These are phyloP conservation scores for Theileria orientalis DNA, from an alignment of 169 alveolate species.

Conservation along the genomic window DNA sequence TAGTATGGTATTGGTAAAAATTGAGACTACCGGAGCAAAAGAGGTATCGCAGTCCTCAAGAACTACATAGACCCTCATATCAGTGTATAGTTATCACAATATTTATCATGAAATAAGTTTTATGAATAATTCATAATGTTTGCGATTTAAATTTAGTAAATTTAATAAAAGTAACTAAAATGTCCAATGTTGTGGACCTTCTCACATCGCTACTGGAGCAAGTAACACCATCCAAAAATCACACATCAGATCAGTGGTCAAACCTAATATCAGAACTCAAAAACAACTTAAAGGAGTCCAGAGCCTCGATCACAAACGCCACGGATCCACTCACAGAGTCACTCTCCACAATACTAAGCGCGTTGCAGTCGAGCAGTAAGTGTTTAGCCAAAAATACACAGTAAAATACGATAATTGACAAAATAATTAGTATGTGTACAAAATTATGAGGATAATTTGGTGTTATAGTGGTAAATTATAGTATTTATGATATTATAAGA, in stretches of 20 bases:
- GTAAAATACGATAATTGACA: not conserved
- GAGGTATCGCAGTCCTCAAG: slow-evolving; percentile 3
- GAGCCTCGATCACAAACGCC: slow-evolving; percentile 19
- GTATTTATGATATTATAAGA: too few species aligned
- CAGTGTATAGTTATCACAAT: slow-evolving; percentile 11
- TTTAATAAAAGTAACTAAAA: not conserved
- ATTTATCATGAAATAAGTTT: slow-evolving; percentile 28
- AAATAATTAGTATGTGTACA: too few species aligned
- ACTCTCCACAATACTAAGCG: slow-evolving; percentile 22
- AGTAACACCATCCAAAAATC: slow-evolving; percentile 1
- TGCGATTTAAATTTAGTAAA: not conserved
- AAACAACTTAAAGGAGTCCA: slow-evolving; percentile 16
- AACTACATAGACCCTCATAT: slow-evolving; percentile 7
- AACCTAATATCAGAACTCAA: slow-evolving; percentile 1
- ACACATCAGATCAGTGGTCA: not conserved
- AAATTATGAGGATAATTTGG: too few species aligned
- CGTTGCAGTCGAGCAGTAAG: slow-evolving; percentile 32
- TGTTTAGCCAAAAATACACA: not conserved
- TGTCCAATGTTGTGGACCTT: slow-evolving; percentile 35
- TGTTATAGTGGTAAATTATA: too few species aligned
- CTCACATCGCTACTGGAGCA: slow-evolving; percentile 42
- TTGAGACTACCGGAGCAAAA: not conserved
- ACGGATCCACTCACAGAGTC: slow-evolving; percentile 39
- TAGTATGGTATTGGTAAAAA: not conserved
- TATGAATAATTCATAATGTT: slow-evolving; percentile 2